Evolutionary conservation across 2,329 filamentous ascomycete genomes (phyloP), one percentile per base, ranked within the genome.

Genomic region (Daldinia sp.): DNA sequence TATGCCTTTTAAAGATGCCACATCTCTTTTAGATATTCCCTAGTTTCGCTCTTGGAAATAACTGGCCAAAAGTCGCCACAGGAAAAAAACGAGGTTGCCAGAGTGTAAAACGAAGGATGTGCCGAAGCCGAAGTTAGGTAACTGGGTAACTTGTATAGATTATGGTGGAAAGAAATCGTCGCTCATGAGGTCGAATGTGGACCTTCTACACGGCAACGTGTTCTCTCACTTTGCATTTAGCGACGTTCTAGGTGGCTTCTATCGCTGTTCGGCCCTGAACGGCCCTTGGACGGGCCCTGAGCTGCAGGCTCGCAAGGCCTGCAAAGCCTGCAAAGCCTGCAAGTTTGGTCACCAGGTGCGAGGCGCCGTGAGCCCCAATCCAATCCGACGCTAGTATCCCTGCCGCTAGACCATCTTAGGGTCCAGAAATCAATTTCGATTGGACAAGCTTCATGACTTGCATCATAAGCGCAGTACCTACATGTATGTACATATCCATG

Each of bases 1-100:
- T 56, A 27, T n/a, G 39, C 43, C 54, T 34, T 60, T 71, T 63
- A 71, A 71, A 72, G 66, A 73, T 70, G 73, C 72, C 73, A 75
- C 73, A 75, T 75, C 68, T 73, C 68, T 69, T 74, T 71, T 66
- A 19, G 4, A 30, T 13, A 6, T 13, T 32, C 4, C 17, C 45
- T 49, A 30, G 48, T 54, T 43, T 45, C 45, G 43, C 47, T 60
- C 49, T 27, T 37, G 37, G 45, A 47, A 51, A 17, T 32, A 59
- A 58, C 51, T 34, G 50, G 45, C 50, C 41, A 30, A 43, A 64
- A 56, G 19, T 67, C 60, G 67, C 68, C 67, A 70, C 66, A 34
- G 29, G 47, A 55, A 52, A 51, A 32, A 54, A 50, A 39, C n/a
- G 35, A 37, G 45, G n/a, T 25, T 41, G 29, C 39, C 55, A 57